Evolutionary conservation across 2,329 filamentous ascomycete genomes (phyloP).

Genomic region (Fusarium robinianum): DNA sequence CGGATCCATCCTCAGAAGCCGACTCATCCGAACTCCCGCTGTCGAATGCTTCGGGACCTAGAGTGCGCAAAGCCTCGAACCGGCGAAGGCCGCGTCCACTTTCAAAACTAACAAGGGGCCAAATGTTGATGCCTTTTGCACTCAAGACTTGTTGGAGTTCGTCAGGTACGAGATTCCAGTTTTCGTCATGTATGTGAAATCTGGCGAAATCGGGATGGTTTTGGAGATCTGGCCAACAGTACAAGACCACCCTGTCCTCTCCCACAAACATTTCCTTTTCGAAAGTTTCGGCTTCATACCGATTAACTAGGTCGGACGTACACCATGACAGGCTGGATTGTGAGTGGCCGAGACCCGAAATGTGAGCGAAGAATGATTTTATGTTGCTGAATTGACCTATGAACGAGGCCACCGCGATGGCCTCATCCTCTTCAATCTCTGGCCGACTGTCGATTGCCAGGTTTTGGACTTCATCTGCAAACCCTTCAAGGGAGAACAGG

Average conservation of each 20-base stretch:
- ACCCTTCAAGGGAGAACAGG: slow-evolving; percentile 32
- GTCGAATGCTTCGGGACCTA: slow-evolving; percentile 9
- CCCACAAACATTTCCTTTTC: slow-evolving; percentile 32
- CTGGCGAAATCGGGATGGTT: slow-evolving; percentile 38
- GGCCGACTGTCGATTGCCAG: slow-evolving; percentile 31
- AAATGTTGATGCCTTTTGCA: slow-evolving; percentile 26
- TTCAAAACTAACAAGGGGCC: slow-evolving; percentile 42
- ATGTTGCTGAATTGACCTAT: slow-evolving; percentile 33
- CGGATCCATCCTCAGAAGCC: slow-evolving; percentile 15
- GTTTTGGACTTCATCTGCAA: slow-evolving; percentile 39
- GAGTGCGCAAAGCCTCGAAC: slow-evolving; percentile 22
- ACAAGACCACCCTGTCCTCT: slow-evolving; percentile 34
- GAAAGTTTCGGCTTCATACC: slow-evolving; percentile 35
- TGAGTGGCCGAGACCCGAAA: slow-evolving; percentile 2
- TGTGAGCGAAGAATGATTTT: slow-evolving; percentile 34
- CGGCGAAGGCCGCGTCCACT: slow-evolving; percentile 19
- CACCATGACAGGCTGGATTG: slow-evolving; percentile 39
- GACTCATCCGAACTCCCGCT: slow-evolving; percentile 23
- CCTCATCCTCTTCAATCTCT: not conserved
- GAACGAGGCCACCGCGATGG: slow-evolving; percentile 1
- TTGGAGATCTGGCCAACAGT: slow-evolving; percentile 43
- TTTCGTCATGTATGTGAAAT: slow-evolving; percentile 26
- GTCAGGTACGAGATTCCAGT: slow-evolving; percentile 5
- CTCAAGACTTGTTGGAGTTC: slow-evolving; percentile 6
- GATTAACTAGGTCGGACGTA: slow-evolving; percentile 37